Base-by-base conservation (phyloP, 495 filamentous ascomycete species). In the Penicillium goetzii region DNA sequence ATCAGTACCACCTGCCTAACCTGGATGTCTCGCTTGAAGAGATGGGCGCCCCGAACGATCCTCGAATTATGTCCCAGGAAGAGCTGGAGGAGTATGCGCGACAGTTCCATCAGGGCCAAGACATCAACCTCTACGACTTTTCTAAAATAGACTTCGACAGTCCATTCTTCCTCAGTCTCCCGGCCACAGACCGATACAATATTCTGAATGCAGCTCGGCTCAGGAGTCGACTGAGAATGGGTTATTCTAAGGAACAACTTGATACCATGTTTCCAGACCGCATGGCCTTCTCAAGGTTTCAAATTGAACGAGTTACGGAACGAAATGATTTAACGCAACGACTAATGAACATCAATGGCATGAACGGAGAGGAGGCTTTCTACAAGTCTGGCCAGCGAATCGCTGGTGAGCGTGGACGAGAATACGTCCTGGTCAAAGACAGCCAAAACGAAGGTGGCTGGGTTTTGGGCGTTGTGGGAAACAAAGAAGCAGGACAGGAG, bases 61-160 rank as follows among this genome's bases (percentile, higher is more conserved):
- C 92, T 4, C 87, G 96, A 2, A 90, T 99, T 63, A 97, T 99
- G 95, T 92, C 89, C 40, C 84, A 91, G 14, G 93, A 95, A 64
- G 95, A 99, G 67, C 75, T 99, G 58, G 90, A 97, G 74, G 88
- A 94, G 57, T 99, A 98, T 72, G 92, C 95, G 3, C 79, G 88
- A 59, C 93, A 97, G 67, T 98, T 97, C 65, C 86, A 96, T 65
- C 88, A 86, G 60, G 95, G 94, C 38, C 95, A 97, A 75, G 93
- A 97, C 77, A 91, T 99, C 76, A 96, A 96, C 69, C 79, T 97
- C n/a, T 97, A 97, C 71, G 95, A 99, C 74, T 98, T 97, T 66
- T 93, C 90, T 60, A 98, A 98, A 74, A 99, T 99, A 60, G 96
- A 99, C 76, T 99, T 97, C 67, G 90, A 97, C 66, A 89, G 92